Percentiles rank a stretch among this genome's conserved stretches.
phyloP scores from a whole-genome alignment of 2,329 filamentous ascomycete genomes.

The Nectriaceae sp. region DNA sequence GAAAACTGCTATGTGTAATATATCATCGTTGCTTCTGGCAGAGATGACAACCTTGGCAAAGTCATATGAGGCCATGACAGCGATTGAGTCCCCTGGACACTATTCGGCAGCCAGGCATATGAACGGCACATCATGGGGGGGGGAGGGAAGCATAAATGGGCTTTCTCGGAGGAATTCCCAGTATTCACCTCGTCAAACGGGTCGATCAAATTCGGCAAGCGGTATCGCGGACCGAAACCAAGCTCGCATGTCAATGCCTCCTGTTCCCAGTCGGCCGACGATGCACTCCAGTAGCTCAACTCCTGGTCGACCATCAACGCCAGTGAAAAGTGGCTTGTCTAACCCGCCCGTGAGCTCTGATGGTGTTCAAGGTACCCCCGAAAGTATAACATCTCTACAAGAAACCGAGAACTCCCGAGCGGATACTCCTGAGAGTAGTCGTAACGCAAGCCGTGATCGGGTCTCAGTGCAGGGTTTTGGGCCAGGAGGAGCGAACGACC shows the following conservation, averaged over 20 bases:
- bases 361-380: conserved; percentile 41
- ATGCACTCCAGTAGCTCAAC: conserved; percentile 48
- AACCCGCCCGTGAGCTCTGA: conserved; percentile 53
- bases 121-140: conserved; percentile 45
- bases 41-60: conserved; percentile 76
- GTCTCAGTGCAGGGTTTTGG: conserved; percentile 73
- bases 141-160: conserved; percentile 39
- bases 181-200: conserved; percentile 43
- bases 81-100: conserved; percentile 74
- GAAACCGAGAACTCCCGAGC: conserved; percentile 41
- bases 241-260: conserved; percentile 81
- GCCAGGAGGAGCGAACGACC: conserved; percentile 70
- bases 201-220: conserved; percentile 57
- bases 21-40: conserved; percentile 71
- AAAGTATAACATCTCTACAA: conserved; percentile 41
- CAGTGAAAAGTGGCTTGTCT: conserved; percentile 49
- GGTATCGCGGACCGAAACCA: conserved; percentile 59
- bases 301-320: conserved; percentile 52
- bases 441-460: conserved; percentile 55
- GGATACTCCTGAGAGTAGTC: conserved; percentile 45
- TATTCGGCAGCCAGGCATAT: conserved; percentile 40
- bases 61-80: conserved; percentile 70
- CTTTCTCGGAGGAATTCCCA: conserved; percentile 57
- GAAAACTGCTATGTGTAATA: conserved; percentile 78
- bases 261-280: conserved; percentile 52